Percentiles rank a stretch among this genome's conserved stretches.
Evolutionary conservation across 2,329 filamentous ascomycete genomes (phyloP).

Genomic region (Microdochium nivale): DNA sequence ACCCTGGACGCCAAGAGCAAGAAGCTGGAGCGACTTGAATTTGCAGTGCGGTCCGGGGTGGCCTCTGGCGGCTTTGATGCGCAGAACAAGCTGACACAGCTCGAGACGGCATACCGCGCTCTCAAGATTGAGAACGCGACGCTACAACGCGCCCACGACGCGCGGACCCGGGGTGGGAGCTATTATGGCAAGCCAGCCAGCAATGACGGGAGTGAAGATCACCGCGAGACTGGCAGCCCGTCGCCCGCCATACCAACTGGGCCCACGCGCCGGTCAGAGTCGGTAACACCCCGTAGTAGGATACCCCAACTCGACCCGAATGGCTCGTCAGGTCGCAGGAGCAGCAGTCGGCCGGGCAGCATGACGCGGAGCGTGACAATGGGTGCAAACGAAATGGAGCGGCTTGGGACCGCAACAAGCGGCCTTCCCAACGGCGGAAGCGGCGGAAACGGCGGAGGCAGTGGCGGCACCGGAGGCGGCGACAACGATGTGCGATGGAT

Average conservation of each 20-base stretch:
- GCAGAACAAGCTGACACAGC: conserved; percentile 36
- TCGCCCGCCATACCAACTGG: conserved; percentile 47
- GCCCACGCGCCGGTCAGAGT: conserved; percentile 22
- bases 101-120: conserved; percentile 54
- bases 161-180: conserved; percentile 33
- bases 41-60: conserved; percentile 60
- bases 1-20: conserved; percentile 73
- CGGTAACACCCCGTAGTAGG: conserved; percentile 25
- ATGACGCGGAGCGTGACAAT: conserved; percentile 17
- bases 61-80: conserved; percentile 37
- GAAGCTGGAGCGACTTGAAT: conserved; percentile 81
- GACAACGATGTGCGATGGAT: conserved; percentile 68
- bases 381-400: conserved; percentile 11
- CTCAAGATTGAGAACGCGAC: conserved; percentile 62
- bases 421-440: too few relatives aligned
- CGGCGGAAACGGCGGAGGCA: not conserved
- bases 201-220: conserved; percentile 24
- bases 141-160: conserved; percentile 54
- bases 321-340: conserved; percentile 13
- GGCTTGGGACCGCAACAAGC: conserved; percentile 4
- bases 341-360: conserved; percentile 8
- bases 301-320: conserved; percentile 22
- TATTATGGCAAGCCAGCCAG: conserved; percentile 30
- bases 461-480: conserved; percentile 10
- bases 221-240: conserved; percentile 34